phyloP scores from a whole-genome alignment of 2,329 filamentous ascomycete genomes.

The Cladosporium colombiae region DNA sequence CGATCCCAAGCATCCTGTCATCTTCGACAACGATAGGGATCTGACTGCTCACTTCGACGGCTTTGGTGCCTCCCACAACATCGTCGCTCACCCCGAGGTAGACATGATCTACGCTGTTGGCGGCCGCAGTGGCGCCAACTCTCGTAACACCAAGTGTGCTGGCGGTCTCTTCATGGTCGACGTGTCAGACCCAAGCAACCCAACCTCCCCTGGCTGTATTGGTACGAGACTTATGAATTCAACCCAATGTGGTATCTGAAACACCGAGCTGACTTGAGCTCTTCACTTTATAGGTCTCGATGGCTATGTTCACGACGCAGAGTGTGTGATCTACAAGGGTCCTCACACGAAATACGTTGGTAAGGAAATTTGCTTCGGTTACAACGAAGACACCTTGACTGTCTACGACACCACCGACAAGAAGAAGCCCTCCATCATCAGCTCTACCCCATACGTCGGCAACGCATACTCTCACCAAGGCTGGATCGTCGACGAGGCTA shows the following conservation, averaged over 20 bases:
- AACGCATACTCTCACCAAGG: constrained; percentile 61
- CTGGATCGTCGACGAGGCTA: constrained; percentile 45
- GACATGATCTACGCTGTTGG: constrained; percentile 49
- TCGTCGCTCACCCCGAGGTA: constrained; percentile 52
- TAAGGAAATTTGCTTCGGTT: constrained; percentile 58
- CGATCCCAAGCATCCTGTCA: constrained; percentile 41
- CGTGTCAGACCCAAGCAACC: constrained; percentile 55
- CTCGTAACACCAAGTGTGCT: constrained; percentile 48
- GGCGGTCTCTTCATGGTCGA: constrained; percentile 62
- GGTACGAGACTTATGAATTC: constrained; percentile 31
- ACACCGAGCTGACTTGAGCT: neutral
- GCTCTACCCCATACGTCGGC: constrained; percentile 53
- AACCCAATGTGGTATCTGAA: neutral
- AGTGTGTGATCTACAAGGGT: constrained; percentile 59
- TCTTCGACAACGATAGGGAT: constrained; percentile 43
- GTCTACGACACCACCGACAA: constrained; percentile 58
- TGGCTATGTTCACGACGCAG: constrained; percentile 63
- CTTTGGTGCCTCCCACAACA: constrained; percentile 53
- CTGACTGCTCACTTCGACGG: constrained; percentile 44
- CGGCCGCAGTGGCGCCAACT: constrained; percentile 33
- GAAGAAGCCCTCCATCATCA: constrained; percentile 42
- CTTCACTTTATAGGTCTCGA: constrained; percentile 38
- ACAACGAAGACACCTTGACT: constrained; percentile 56
- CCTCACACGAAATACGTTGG: constrained; percentile 52
- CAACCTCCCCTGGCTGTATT: constrained; percentile 56